These are phyloP conservation scores for Rutstroemia sp. DNA, from an alignment of 2,329 filamentous ascomycete species.

Conservation along the genomic window DNA sequence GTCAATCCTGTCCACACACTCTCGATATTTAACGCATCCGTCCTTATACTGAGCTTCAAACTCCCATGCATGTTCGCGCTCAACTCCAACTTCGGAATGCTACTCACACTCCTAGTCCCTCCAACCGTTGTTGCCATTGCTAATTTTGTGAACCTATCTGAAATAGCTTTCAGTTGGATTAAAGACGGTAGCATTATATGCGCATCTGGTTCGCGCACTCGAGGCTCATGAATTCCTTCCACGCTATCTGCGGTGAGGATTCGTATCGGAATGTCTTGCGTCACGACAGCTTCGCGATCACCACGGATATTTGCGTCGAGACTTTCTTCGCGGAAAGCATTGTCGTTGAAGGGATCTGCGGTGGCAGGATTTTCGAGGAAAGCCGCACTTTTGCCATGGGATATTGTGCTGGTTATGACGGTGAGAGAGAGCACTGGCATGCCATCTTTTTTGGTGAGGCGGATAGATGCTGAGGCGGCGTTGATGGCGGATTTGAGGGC, in stretches of 20 bases:
- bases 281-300: slow-evolving; percentile 85
- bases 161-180: slow-evolving; percentile 85
- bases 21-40: slow-evolving; percentile 77
- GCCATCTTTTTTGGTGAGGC: slow-evolving; percentile 87
- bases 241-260: slow-evolving; percentile 78
- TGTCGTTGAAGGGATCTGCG: slow-evolving; percentile 39
- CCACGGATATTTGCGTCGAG: slow-evolving; percentile 51
- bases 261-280: slow-evolving; percentile 91
- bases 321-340: slow-evolving; percentile 39
- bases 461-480: slow-evolving; percentile 73
- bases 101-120: slow-evolving; percentile 14
- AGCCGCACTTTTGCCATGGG: slow-evolving; percentile 36
- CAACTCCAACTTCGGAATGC: slow-evolving; percentile 68
- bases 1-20: slow-evolving; percentile 79
- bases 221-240: slow-evolving; percentile 90
- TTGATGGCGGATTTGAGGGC: slow-evolving; percentile 85
- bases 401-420: slow-evolving; percentile 67
- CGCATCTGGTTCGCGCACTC: slow-evolving; percentile 84
- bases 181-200: slow-evolving; percentile 86
- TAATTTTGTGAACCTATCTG: slow-evolving; percentile 89
- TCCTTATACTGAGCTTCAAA: slow-evolving; percentile 69
- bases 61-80: slow-evolving; percentile 93
- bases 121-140: slow-evolving; percentile 42
- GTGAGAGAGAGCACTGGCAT: slow-evolving; percentile 83
- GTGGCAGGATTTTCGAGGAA: slow-evolving; percentile 25